phyloP scores from a whole-genome alignment of 257 asterid genomes.

The Orobanche coerulescens region DNA sequence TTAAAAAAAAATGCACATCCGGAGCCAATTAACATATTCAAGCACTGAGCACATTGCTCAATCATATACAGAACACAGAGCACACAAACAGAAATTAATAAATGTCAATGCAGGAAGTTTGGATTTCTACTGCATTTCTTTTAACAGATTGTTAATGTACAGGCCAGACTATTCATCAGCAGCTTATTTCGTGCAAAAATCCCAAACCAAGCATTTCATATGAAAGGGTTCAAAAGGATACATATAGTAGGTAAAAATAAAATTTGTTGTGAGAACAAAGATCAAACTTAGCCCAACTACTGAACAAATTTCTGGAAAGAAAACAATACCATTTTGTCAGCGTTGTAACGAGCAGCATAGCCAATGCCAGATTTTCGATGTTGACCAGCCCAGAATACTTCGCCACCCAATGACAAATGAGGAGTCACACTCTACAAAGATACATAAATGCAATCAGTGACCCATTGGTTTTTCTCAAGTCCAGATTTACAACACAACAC shows the following conservation, averaged over 20 bases:
- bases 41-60: not conserved
- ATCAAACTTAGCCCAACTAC: not conserved
- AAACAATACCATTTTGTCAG: slow-evolving; percentile 72
- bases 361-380: slow-evolving; percentile 93
- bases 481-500: not conserved
- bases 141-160: not conserved
- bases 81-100: too few relatives aligned
- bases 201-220: not conserved
- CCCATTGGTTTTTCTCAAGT: slow-evolving; percentile 2
- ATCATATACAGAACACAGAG: not conserved
- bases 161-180: not conserved
- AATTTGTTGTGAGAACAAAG: not conserved
- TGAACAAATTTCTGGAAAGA: not conserved
- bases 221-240: not conserved
- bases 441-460: slow-evolving; percentile 12
- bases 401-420: slow-evolving; percentile 82
- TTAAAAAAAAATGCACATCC: not conserved
- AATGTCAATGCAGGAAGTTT: not conserved
- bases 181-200: not conserved
- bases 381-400: slow-evolving; percentile 98
- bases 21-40: not conserved
- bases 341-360: slow-evolving; percentile 87
- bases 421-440: slow-evolving; percentile 70
- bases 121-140: slow-evolving; percentile 1
- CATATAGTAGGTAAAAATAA: not conserved